Percentiles rank a stretch among this genome's conserved stretches.
Conservation (phyloP, 805 yeast genomes). For the Lipomyces anomalus region DNA sequence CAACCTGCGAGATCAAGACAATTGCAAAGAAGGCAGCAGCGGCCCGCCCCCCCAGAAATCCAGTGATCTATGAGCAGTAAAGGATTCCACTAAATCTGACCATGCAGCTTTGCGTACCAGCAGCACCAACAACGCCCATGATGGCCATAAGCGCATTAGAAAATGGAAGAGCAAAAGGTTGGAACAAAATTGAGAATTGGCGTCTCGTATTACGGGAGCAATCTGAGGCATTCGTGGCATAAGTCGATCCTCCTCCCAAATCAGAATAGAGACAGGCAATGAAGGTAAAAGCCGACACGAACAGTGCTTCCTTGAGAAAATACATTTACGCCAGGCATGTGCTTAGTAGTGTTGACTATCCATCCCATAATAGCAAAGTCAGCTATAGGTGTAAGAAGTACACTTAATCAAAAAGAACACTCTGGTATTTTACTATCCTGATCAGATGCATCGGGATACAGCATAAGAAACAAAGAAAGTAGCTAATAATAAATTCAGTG, state of each 20-base stretch:
- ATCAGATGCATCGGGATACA: constrained; percentile 77
- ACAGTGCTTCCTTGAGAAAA: constrained; percentile 34
- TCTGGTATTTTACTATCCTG: constrained; percentile 71
- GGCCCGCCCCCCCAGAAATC: constrained; percentile 24
- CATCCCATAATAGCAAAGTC: constrained; percentile 78
- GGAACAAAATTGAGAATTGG: constrained; percentile 18
- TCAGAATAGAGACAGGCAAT: constrained; percentile 50
- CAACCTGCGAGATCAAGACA: constrained; percentile 62
- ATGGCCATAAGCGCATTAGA: constrained; percentile 15
- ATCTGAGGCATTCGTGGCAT: constrained; percentile 47
- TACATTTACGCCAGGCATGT: constrained; percentile 1
- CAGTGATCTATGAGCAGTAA: constrained; percentile 15
- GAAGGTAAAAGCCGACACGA: constrained; percentile 56
- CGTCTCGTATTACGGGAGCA: constrained; percentile 44
- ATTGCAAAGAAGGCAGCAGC: constrained; percentile 23
- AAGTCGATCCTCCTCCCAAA: constrained; percentile 31
- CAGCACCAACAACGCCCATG: constrained; percentile 21
- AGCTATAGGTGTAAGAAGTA: constrained; percentile 66
- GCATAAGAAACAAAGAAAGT: constrained; percentile 75
- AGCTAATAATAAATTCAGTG: constrained; percentile 58
- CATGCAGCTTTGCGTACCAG: constrained; percentile 22
- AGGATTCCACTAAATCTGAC: constrained; percentile 23
- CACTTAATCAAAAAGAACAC: constrained; percentile 83
- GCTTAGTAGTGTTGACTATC: constrained; percentile 34
- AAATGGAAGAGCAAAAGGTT: constrained; percentile 14